Evolutionary conservation across 331 rosid species (phyloP), one percentile per base, ranked within the genome.

Genomic region (Quercus tomentella): DNA sequence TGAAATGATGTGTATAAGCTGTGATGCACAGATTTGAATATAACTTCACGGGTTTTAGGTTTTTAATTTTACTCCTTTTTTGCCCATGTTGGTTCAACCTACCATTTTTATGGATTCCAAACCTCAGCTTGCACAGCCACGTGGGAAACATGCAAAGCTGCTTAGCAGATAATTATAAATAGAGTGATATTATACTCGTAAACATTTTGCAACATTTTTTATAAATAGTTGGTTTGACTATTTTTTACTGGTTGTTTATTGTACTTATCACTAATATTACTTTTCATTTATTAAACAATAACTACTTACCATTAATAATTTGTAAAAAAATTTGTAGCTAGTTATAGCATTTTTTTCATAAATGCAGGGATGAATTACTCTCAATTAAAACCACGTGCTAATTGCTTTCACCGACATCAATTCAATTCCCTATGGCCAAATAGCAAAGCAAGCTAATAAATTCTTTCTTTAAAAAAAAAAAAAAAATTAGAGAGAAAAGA

Each of bases 61-160:
- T 45, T 17, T 25, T 22, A 33, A 6, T 21, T 15, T 6, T 54
- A 33, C 55, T 55, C 8, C 11, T 70, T 30, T 20, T 23, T 23
- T 6, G 66, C 35, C 18, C 7, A 6, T 14, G 5, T 76, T 45
- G 52, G 56, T 23, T 56, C 5, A 21, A 33, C 25, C 14, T 66
- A 26, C 3, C 11, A 26, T 25, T 25, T 49, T 78, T 56, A 31
- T 62, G 37, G 73, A 70, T 2, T 74, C 51, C 30, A 21, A 62
- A n/a, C n/a, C 51, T 68, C 67, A 1, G 58, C 49, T n/a, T 45
- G 41, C 43, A 26, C 74, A 51, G 79, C 76, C 84, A 81, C 84
- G 20, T 81, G 84, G 84, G 63, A 26, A 28, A 45, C 84, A 81
- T 81, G 84, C 84, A 81, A 56, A 68, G 77, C 26, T 49, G 45